Base-by-base conservation (phyloP, 1,139 yeast genomes). In the Yamadazyma pseudoaaseri region DNA sequence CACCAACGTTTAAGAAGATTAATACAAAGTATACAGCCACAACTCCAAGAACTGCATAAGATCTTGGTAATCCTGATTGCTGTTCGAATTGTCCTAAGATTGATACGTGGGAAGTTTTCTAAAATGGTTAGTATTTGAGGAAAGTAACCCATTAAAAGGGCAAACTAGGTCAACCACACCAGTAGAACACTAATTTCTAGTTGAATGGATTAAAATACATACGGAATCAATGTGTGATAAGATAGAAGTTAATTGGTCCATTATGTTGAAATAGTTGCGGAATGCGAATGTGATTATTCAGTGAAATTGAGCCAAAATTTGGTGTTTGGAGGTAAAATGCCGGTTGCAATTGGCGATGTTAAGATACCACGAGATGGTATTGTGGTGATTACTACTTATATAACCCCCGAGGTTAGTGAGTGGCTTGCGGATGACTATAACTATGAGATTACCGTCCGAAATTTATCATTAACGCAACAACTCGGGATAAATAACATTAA, bases 1-100 rank as follows among this genome's bases (percentile, higher is more conserved):
- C 97, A 43, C 96, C 97, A 48, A 89, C 68, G 64, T 94, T 94
- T 55, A 90, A 70, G 65, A 90, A 86, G 41, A 89, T 79, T 52
- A 89, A 61, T 28, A 90, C 63, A 47, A 89, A 70, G 68, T 92
- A 92, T 35, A 79, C 53, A 6, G 61, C 80, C 27, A 70, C 80
- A 16, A 72, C 72, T 15, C 80, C 94, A 37, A 83, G 61, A 22
- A 83, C 84, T 24, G 87, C 85, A 54, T 90, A 90, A 2, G 95
- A 83, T 72, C 92, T 85, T 58, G 97, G 97, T 43, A 90, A 67
- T 15, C 89, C 84, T 32, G 90, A 76, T 43, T 72, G 75, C 12
- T 57, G 45, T 60, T 83, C 90, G 52, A 83, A 79, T 36, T 73
- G 74, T 15, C 39, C 38, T 26, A 46, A 41, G 13, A 39, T 39